A percentile compares a stretch with the other conserved stretches of the same genome.
These are phyloP conservation scores for Colletotrichum sp. DNA, from an alignment of 2,329 filamentous ascomycete genomes.

Conservation along the genomic window DNA sequence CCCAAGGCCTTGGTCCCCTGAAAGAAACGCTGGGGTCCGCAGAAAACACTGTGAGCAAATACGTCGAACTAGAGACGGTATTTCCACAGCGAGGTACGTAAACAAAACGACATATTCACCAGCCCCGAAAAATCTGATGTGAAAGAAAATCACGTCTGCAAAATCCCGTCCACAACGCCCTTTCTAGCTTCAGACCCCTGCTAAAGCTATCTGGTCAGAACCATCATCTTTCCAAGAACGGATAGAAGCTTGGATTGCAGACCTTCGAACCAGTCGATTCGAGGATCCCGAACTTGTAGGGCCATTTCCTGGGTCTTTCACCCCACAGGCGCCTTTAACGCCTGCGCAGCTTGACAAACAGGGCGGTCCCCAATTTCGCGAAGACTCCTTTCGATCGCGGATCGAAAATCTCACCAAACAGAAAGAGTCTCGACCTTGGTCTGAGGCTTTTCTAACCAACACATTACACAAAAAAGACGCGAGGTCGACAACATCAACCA, in stretches of 20 bases:
- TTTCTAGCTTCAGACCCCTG: background rate
- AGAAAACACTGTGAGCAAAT: background rate
- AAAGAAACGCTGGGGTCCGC: background rate
- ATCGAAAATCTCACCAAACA: background rate
- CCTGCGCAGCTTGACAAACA: background rate
- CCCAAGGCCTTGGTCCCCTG: background rate
- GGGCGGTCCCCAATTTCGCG: background rate
- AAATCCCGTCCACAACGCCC: background rate
- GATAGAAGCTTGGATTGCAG: slow-evolving; percentile 12
- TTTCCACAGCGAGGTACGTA: slow-evolving; percentile 10
- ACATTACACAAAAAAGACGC: background rate
- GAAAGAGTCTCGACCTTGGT: background rate
- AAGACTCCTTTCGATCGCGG: slow-evolving; percentile 7
- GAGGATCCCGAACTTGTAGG: slow-evolving; percentile 18
- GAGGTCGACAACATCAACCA: background rate
- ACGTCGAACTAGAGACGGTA: background rate
- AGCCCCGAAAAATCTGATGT: background rate
- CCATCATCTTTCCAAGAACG: background rate
- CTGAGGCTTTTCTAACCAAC: background rate
- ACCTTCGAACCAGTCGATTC: background rate
- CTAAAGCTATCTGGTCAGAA: slow-evolving; percentile 1
- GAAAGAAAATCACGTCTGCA: background rate
- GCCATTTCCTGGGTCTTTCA: slow-evolving; percentile 5
- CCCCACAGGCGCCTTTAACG: background rate
- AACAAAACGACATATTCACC: background rate